Base-by-base conservation (phyloP, 2,329 filamentous ascomycete genomes). In the Talaromyces sp. region DNA sequence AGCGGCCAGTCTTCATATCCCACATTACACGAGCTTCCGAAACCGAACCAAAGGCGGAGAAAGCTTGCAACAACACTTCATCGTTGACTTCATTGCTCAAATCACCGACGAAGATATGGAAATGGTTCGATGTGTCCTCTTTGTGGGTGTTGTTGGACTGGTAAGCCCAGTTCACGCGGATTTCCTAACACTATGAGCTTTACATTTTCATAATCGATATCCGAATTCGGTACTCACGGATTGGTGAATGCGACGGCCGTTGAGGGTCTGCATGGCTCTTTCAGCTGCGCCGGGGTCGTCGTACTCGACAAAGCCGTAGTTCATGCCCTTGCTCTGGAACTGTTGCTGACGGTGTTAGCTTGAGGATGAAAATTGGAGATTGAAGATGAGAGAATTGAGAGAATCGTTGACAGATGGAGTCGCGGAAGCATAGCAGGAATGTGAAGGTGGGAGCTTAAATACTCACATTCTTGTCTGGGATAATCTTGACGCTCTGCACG, bases 1-100 rank as follows among this genome's bases (percentile, higher is more conserved):
- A 98, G 69, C 95, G 90, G 70, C 95, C 95, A 41, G 95, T 99
- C 86, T 99, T 99, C 95, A 99, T 99, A 78, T 99, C 95, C 95
- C 95, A 99, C 95, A 99, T 99, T 69, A 99, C 95, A 73, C 95
- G 93, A 66, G 95, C 95, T 80, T 99, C 95, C 2, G 95, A 99
- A 58, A 99, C 93, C 13, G 89, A 92, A 47, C 95, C 95, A 77
- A 98, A 99, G 52, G 92, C 92, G 57, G 92, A 96, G 80, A 99
- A 99, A 13, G 95, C 95, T 79, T 97, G 93, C 16, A 90, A 84
- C 24, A 99, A 85, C 61, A 97, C 88, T 75, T 99, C 95, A 72
- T 99, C 95, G 73, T 99, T 99, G 77, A 99, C 95, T 79, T 99
- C 95, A 75, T 99, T 99, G 72, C 93, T 97, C 64, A 99, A 82